Evolutionary conservation across 805 yeast genomes (phyloP), one percentile per base, ranked within the genome.

Genomic region (Candida sanyiensis): DNA sequence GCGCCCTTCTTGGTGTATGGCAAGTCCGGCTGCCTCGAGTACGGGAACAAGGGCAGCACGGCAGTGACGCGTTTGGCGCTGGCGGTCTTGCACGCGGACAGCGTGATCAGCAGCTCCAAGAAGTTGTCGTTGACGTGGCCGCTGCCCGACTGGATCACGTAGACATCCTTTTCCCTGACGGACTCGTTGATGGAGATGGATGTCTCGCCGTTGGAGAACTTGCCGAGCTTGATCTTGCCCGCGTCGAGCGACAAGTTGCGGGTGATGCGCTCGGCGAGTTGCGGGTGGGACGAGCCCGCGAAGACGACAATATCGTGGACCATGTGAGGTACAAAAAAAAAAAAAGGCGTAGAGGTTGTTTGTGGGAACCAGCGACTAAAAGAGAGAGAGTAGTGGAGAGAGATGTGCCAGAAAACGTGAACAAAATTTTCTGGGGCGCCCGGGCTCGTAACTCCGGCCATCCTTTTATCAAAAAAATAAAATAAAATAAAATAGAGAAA

Each of bases 31-130:
- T 93, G 99, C 55, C 99, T 73, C 3, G 95, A 84, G 58, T 93
- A 93, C 20, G 97, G 96, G 62, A 93, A 93, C 44, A 88, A 70
- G 4, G 99, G 98, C 60, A 93, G 80, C 22, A 93, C 98, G 10
- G 97, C 97, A 17, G 74, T 93, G 58, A 93, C 89, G 58, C 87
- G 86, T 50, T 85, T 83, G 17, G 99, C 99, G 16, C 96, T 84
- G 3, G 98, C 99, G 38, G 97, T 96, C 51, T 90, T 81, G 63
- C 97, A 90, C 38, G 97, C 98, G 33, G 93, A 79, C 29, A 93
- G 83, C 51, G 93, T 73, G 46, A 94, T 90, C 56, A 93, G 69
- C 48, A 93, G 68, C 64, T 93, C 99, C 94, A 93, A 85, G 44
- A 93, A 85, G 57, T 86, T 90, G 56, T 93, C 98, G 57, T 93